phyloP scores from a whole-genome alignment of 2,329 filamentous ascomycete species.

The Ophiostoma ips region DNA sequence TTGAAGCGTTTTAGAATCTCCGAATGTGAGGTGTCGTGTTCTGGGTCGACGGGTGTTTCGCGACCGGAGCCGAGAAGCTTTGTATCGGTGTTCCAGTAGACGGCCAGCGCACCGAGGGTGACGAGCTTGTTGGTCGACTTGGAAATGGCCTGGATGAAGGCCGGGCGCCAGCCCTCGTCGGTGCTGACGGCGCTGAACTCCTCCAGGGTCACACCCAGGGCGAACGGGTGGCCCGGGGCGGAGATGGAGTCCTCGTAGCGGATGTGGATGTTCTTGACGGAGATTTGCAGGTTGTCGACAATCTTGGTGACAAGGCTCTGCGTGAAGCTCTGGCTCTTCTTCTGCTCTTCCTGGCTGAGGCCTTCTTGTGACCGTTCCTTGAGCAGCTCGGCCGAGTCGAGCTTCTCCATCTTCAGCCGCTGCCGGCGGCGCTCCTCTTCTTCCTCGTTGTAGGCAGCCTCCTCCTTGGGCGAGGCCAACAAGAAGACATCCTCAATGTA shows the following conservation, averaged over 20 bases:
- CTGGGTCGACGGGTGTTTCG: conserved; percentile 47
- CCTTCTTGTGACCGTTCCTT: conserved; percentile 89
- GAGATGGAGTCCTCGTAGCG: conserved; percentile 97
- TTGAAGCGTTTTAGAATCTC: conserved; percentile 68
- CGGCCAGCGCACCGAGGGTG: conserved; percentile 72
- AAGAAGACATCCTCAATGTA: conserved; percentile 96
- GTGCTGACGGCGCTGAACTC: conserved; percentile 97
- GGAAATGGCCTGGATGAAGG: conserved; percentile 81
- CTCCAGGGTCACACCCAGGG: conserved; percentile 79
- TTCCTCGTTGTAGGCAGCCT: conserved; percentile 81
- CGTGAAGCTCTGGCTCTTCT: conserved; percentile 96
- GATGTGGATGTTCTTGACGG: conserved; percentile 95
- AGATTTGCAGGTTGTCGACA: conserved; percentile 95
- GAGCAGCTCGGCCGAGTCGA: conserved; percentile 88
- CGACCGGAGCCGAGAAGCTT: conserved; percentile 69
- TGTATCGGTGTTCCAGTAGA: conserved; percentile 98
- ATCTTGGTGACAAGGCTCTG: conserved; percentile 91
- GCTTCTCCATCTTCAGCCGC: conserved; percentile 95
- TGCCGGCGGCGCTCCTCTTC: conserved; percentile 81
- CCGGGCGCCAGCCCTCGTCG: conserved; percentile 85
- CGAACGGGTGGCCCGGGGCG: conserved; percentile 87
- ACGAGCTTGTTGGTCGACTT: conserved; percentile 85
- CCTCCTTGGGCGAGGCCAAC: conserved; percentile 86
- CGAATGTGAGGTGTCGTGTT: conserved; percentile 46
- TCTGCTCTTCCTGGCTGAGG: conserved; percentile 86